A percentile compares a stretch with the other conserved stretches of the same genome.
Conservation (phyloP, 169 alveolate genomes). For the Plasmodium gaboni region DNA sequence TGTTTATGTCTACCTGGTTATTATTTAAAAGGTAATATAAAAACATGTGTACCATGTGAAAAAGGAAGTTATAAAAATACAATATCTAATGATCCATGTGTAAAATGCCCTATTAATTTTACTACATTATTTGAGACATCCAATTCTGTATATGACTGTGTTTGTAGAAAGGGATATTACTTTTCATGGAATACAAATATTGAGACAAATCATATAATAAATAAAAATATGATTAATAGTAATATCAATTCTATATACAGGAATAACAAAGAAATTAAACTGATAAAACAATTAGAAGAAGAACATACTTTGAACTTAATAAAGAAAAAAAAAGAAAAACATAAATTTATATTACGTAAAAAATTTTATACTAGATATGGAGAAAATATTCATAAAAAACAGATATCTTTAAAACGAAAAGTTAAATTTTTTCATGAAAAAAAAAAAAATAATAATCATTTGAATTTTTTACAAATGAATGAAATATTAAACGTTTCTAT, state of each 20-base stretch:
- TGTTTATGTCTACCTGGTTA: slow-evolving; percentile 85
- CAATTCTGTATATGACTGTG: slow-evolving; percentile 81
- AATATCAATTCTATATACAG: not conserved
- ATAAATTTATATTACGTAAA: not conserved
- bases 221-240: not conserved
- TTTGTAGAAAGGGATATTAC: slow-evolving; percentile 86
- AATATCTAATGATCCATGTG: slow-evolving; percentile 78
- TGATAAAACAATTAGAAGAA: not conserved
- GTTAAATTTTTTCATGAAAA: not conserved
- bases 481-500: too few relatives aligned
- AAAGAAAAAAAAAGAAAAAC: not conserved
- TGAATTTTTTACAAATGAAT: too few relatives aligned
- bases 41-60: slow-evolving; percentile 78
- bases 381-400: not conserved
- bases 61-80: slow-evolving; percentile 83
- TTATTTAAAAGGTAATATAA: slow-evolving; percentile 52
- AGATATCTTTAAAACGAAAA: slow-evolving; percentile 1
- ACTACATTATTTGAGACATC: slow-evolving; percentile 79
- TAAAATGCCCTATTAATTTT: slow-evolving; percentile 81
- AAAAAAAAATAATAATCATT: too few relatives aligned
- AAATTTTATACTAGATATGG: not conserved
- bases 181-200: slow-evolving; percentile 22
- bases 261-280: too few relatives aligned
- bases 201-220: slow-evolving; percentile 11
- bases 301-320: not conserved